Percentiles rank a stretch among this genome's conserved stretches.
Conservation (phyloP, 306 rosid species). For the Albizia julibrissin region DNA sequence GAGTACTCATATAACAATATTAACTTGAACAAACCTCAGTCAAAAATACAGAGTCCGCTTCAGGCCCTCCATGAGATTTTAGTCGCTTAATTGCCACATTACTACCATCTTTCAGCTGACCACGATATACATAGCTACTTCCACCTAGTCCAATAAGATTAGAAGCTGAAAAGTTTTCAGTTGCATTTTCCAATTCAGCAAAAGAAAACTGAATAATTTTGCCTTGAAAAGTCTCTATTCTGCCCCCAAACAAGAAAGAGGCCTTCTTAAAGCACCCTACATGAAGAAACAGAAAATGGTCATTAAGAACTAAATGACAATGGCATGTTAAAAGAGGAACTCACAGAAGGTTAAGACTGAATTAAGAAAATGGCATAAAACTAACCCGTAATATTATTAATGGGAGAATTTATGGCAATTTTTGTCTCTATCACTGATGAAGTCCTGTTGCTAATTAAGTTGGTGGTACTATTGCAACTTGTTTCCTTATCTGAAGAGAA, state of each 20-base stretch:
- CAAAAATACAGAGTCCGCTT: conserved; percentile 67
- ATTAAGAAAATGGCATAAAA: conserved; percentile 9
- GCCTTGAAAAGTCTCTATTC: conserved; percentile 57
- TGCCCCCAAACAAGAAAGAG: conserved; percentile 64
- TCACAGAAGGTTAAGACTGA: background rate
- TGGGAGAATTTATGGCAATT: conserved; percentile 47
- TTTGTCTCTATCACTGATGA: conserved; percentile 62
- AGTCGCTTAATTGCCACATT: conserved; percentile 85
- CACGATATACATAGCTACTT: conserved; percentile 90
- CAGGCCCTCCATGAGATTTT: conserved; percentile 72
- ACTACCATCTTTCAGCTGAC: conserved; percentile 68
- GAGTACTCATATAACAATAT: conserved; percentile 35
- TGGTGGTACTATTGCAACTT: conserved; percentile 77
- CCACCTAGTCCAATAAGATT: conserved; percentile 91
- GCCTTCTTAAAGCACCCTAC: conserved; percentile 79
- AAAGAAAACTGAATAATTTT: conserved; percentile 72
- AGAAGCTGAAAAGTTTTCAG: conserved; percentile 74
- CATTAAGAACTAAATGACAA: conserved; percentile 22
- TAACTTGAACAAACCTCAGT: conserved; percentile 77
- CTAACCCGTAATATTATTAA: conserved; percentile 57
- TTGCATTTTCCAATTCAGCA: conserved; percentile 81
- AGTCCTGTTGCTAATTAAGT: conserved; percentile 65
- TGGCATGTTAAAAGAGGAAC: conserved; percentile 4
- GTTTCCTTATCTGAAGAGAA: conserved; percentile 70
- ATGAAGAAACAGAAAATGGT: conserved; percentile 14